These are phyloP conservation scores for Lentinus brumalis DNA, from an alignment of 768 basidiomycete species.

Conservation along the genomic window DNA sequence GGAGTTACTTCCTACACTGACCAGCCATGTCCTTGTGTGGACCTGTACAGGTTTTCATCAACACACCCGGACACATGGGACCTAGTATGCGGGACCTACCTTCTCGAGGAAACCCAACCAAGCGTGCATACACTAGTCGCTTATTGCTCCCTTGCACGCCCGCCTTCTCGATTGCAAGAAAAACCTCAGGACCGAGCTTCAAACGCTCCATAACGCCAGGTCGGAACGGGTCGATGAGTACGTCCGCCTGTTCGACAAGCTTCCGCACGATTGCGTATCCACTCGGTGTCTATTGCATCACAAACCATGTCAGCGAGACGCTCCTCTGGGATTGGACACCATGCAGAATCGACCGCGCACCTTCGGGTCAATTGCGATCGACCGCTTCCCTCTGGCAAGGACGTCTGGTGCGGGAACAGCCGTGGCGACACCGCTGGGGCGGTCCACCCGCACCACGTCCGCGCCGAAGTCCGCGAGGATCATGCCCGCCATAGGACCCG, in stretches of 20 bases:
- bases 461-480: slow-evolving; percentile 82
- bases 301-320: background rate
- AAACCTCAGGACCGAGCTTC: slow-evolving; percentile 75
- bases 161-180: slow-evolving; percentile 47
- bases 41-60: slow-evolving; percentile 40
- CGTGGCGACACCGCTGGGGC: slow-evolving; percentile 36
- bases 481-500: slow-evolving; percentile 78
- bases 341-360: background rate
- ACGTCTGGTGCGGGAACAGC: slow-evolving; percentile 39
- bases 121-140: slow-evolving; percentile 69
- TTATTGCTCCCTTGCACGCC: slow-evolving; percentile 54
- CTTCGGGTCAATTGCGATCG: slow-evolving; percentile 73
- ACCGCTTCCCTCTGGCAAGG: slow-evolving; percentile 74
- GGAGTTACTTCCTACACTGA: slow-evolving; percentile 31
- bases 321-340: too few relatives aligned
- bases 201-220: slow-evolving; percentile 82
- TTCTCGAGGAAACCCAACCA: slow-evolving; percentile 70
- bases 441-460: slow-evolving; percentile 73
- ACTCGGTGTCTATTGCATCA: slow-evolving; percentile 33
- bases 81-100: slow-evolving; percentile 37
- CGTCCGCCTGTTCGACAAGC: slow-evolving; percentile 68
- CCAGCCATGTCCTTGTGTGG: slow-evolving; percentile 78
- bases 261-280: slow-evolving; percentile 58
- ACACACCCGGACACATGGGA: background rate
- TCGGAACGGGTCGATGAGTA: slow-evolving; percentile 82